These are phyloP conservation scores for Acanthamoeba healyi DNA, from an alignment of 208 protist species.

Conservation along the genomic window DNA sequence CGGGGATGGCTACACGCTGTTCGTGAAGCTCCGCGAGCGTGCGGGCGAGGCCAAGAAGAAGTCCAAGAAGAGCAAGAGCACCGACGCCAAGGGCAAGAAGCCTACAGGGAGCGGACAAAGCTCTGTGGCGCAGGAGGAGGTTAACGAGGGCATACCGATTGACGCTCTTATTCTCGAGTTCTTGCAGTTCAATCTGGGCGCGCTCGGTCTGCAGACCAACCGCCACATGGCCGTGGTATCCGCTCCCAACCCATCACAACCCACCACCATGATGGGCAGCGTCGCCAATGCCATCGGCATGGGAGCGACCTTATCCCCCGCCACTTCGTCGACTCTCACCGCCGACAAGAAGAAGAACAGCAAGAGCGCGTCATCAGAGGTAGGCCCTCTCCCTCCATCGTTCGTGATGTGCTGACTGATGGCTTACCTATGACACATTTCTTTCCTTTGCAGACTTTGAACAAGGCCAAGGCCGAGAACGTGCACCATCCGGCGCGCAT, in stretches of 20 bases:
- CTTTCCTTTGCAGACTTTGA: too few relatives aligned
- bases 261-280: background rate
- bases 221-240: background rate
- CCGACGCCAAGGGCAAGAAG: slow-evolving; percentile 57
- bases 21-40: slow-evolving; percentile 35
- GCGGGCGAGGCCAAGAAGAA: slow-evolving; percentile 30
- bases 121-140: slow-evolving; percentile 47
- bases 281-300: slow-evolving; percentile 13
- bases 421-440: background rate
- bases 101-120: background rate
- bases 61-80: slow-evolving; percentile 36
- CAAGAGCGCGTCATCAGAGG: slow-evolving; percentile 26
- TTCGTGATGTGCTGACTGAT: background rate
- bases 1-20: slow-evolving; percentile 30
- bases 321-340: background rate
- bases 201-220: slow-evolving; percentile 64
- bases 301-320: background rate
- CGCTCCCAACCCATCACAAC: background rate
- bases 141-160: slow-evolving; percentile 74
- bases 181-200: slow-evolving; percentile 78
- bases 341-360: slow-evolving; percentile 44
- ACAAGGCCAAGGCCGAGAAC: slow-evolving; percentile 53
- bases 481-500: slow-evolving; percentile 52
- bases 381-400: background rate
- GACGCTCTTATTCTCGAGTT: slow-evolving; percentile 75